phyloP scores from a whole-genome alignment of 2,329 filamentous ascomycete species.

The Dothistroma pini region DNA sequence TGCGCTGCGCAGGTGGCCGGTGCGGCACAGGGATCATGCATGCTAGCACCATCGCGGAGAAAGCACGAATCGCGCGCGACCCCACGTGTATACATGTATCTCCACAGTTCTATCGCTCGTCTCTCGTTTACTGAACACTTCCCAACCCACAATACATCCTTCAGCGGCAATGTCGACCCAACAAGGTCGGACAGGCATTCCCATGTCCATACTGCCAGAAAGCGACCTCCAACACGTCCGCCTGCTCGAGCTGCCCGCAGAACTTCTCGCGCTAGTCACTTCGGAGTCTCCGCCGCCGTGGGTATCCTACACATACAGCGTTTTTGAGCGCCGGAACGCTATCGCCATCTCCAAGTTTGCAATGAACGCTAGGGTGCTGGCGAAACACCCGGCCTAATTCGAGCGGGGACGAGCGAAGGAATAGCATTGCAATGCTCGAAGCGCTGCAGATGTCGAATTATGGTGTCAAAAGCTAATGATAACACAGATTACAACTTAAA shows the following conservation, averaged over 20 bases:
- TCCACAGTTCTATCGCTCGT: not conserved
- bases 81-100: not conserved
- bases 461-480: not conserved
- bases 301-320: not conserved
- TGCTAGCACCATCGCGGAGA: not conserved
- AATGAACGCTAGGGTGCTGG: too few relatives aligned
- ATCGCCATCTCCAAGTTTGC: too few relatives aligned
- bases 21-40: not conserved
- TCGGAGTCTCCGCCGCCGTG: constrained; percentile 13
- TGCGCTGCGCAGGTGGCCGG: not conserved
- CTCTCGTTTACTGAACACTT: not conserved
- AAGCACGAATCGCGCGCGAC: not conserved
- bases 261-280: constrained; percentile 53
- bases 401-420: too few relatives aligned
- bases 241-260: constrained; percentile 58
- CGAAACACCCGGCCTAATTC: too few relatives aligned
- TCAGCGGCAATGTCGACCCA: constrained; percentile 42
- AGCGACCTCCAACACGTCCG: constrained; percentile 52
- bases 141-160: not conserved
- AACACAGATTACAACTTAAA: constrained; percentile 41
- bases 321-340: too few relatives aligned
- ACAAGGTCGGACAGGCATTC: constrained; percentile 36
- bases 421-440: not conserved
- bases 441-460: not conserved
- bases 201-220: constrained; percentile 41